Base-by-base conservation (phyloP, 768 basidiomycete species). In the Termitomyces sp. region DNA sequence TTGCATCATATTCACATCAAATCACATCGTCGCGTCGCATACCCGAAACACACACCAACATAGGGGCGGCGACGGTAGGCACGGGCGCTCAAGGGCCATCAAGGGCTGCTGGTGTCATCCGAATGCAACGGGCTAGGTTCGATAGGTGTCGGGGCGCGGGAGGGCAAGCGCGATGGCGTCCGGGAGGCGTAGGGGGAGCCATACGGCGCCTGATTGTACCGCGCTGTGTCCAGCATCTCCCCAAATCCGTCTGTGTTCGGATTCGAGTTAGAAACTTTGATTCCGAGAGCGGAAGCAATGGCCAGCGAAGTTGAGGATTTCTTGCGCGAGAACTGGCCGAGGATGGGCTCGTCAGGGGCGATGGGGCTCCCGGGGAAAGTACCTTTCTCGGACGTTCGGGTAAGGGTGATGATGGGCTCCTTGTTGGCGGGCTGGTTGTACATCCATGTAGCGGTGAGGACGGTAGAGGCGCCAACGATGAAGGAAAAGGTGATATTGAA, bases 371-470 rank as follows among this genome's bases (percentile, higher is more conserved):
- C 59, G 5, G 66, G 65, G 44, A 71, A 73, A 10, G 74, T 46
- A 30, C 16, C 62, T 55, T 71, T 72, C 45, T 65, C 70, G 6
- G 68, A 64, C 18, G 62, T 57, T 10, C 59, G 59, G 26, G 67
- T 69, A 45, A 72, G 56, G 14, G 64, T 63, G 56, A 70, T 67
- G 66, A 67, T 45, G 13, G 69, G 71, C 40, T 67, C 71, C 58
- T 69, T 69, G 4, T 67, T 67, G 24, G 77, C 63, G 1, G 88
- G 88, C 64, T 89, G 87, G 73, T 98, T 98, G 80, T 98, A 99
- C 81, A 96, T 86, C 82, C 89, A 95, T 5, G 96, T 99, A 14
- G 95, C 89, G 22, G 79, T 79, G 26, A 98, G 81, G 20, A 98
- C 97, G 30, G 91, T 89, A 2, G 85, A 78, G 1, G 93, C 85